Base-by-base conservation (phyloP, 306 rosid genomes). In the Quercus ilex region DNA sequence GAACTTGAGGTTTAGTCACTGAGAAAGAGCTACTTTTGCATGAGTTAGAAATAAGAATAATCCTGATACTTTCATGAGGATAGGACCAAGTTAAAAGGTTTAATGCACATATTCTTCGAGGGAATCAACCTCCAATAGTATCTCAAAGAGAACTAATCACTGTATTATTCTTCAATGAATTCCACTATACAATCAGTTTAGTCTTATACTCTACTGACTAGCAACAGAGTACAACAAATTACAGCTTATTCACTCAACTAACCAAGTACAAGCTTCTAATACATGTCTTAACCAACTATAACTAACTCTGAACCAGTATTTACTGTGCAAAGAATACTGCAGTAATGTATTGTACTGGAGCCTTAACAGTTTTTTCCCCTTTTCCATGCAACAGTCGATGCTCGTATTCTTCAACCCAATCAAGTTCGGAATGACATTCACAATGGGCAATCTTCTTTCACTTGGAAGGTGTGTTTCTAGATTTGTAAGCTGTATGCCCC, bases 391-490 rank as follows among this genome's bases (percentile, higher is more conserved):
- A 82, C 97, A 94, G 99, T 94, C 99, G 5, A 80, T 94, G 97
- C 90, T 94, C 73, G 97, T 94, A 83, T 92, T 94, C 87, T 83
- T 94, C 84, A 84, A 90, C 76, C 99, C 99, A 60, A 86, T 94
- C 88, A 94, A 94, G 89, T 94, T 94, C 80, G 99, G 88, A 12
- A 86, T 94, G 62, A 80, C 97, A 56, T 92, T 94, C 89, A 92
- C 99, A n/a, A 86, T 94, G 76, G 99, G 99, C 23, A 92, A 94
- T 88, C 77, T 94, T 86, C 97, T 92, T 80, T 85, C 99, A 33
- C 87, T 94, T 41, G 97, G 99, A 86, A 94, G 98, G 98, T 94
- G 87, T 79, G 84, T 82, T 6, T 33, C 1, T 59, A 11, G 5
- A 25, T 38, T 46, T 78, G 5, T 21, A 67, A 68, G 79, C 73